Percentiles rank a stretch among this genome's conserved stretches.
Evolutionary conservation across 140 eudicot species (phyloP).

Genomic region (Bidens hawaiensis): DNA sequence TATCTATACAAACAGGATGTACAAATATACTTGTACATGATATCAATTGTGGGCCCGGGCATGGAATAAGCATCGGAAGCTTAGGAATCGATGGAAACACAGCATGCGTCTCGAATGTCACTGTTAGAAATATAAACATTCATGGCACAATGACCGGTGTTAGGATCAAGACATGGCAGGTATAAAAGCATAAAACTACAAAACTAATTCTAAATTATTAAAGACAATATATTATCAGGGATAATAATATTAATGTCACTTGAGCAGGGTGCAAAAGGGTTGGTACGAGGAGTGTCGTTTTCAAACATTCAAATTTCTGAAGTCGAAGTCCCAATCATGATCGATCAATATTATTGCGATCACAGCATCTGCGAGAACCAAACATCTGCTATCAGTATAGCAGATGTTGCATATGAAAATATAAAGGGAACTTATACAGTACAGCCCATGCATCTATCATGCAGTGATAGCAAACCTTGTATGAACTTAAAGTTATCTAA

Average conservation of each 20-base stretch:
- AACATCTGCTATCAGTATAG: conserved; percentile 60
- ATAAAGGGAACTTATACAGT: conserved; percentile 81
- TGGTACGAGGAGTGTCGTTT: conserved; percentile 57
- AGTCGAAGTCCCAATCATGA: conserved; percentile 73
- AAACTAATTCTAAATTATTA: too few relatives aligned
- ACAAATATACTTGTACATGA: conserved; percentile 67
- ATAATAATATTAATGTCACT: background rate
- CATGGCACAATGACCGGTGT: conserved; percentile 82
- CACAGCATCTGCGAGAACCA: conserved; percentile 61
- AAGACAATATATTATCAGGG: too few relatives aligned
- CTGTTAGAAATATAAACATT: conserved; percentile 58
- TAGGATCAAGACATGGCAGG: conserved; percentile 96
- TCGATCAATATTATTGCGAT: conserved; percentile 86
- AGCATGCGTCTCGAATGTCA: conserved; percentile 81
- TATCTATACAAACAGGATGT: conserved; percentile 96
- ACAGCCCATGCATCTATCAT: conserved; percentile 75
- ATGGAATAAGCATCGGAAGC: conserved; percentile 93
- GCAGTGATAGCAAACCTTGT: conserved; percentile 84
- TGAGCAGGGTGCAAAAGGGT: conserved; percentile 76
- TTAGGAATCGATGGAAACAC: conserved; percentile 64
- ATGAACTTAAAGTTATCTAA: conserved; percentile 18
- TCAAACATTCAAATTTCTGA: conserved; percentile 71
- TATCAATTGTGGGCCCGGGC: conserved; percentile 94
- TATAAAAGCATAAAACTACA: too few relatives aligned
- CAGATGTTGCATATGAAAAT: conserved; percentile 51